A percentile compares a stretch with the other conserved stretches of the same genome.
Conservation (phyloP, 352 stramenopile genomes). For the Phytopythium oedochilum region DNA sequence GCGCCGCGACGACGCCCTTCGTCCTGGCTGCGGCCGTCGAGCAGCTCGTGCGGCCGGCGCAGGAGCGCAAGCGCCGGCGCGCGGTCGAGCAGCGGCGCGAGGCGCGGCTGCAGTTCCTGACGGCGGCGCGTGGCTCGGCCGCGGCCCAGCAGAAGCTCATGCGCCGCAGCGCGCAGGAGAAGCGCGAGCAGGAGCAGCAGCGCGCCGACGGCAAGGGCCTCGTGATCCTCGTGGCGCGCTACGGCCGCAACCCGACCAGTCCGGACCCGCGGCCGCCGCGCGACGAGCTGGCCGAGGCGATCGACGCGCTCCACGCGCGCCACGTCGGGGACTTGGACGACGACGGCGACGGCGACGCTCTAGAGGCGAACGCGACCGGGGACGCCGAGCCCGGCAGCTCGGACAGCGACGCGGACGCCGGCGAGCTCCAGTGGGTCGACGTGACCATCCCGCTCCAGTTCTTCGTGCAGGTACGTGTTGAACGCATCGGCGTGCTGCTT, state of each 20-base stretch:
- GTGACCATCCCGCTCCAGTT: conserved; percentile 80
- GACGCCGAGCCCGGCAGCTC: conserved; percentile 4
- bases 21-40: conserved; percentile 55
- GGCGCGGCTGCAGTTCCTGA: conserved; percentile 51
- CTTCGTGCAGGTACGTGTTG: conserved; percentile 52
- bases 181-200: conserved; percentile 41
- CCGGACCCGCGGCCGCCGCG: conserved; percentile 27
- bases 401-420: conserved; percentile 10
- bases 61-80: conserved; percentile 49
- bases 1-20: conserved; percentile 65
- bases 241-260: conserved; percentile 69
- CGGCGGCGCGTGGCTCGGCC: conserved; percentile 39
- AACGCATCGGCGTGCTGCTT: too few relatives aligned
- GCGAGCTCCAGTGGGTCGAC: conserved; percentile 58
- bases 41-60: conserved; percentile 62
- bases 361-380: conserved; percentile 11
- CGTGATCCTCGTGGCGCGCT: conserved; percentile 70
- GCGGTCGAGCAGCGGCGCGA: conserved; percentile 41
- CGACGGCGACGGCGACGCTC: conserved; percentile 10
- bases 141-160: conserved; percentile 77
- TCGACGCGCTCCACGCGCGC: conserved; percentile 8
- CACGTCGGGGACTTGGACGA: conserved; percentile 9
- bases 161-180: conserved; percentile 53
- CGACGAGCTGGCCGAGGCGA: conserved; percentile 12
- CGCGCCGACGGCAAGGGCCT: conserved; percentile 42